These are phyloP conservation scores for Cordyceps cateniannulata DNA, from an alignment of 2,329 filamentous ascomycete genomes.

Conservation along the genomic window DNA sequence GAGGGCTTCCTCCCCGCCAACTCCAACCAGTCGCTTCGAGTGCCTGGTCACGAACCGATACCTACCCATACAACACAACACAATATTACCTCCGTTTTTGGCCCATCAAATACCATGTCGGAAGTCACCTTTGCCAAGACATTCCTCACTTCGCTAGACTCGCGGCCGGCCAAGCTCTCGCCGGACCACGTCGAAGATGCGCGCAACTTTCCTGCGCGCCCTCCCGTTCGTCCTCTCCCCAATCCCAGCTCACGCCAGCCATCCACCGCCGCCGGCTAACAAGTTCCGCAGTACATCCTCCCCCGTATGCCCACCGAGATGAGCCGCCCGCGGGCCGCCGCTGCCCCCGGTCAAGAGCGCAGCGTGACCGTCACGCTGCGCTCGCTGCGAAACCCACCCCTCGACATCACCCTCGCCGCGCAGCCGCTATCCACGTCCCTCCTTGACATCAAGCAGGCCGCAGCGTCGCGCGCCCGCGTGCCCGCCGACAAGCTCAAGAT, in stretches of 20 bases:
- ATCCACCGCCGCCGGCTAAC: background rate
- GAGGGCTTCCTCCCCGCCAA: no score
- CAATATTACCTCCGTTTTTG: rapidly evolving
- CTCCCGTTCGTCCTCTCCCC: conserved; percentile 52
- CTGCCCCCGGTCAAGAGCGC: conserved; percentile 45
- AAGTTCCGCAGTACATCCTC: conserved; percentile 55
- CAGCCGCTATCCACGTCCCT: conserved; percentile 65
- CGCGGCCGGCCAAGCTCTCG: conserved; percentile 72
- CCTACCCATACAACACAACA: background rate
- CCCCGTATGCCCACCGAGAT: conserved; percentile 58
- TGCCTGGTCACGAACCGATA: background rate
- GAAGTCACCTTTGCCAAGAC: conserved; percentile 79
- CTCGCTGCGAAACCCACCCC: conserved; percentile 68
- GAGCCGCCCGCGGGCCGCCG: conserved; percentile 33
- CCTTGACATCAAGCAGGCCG: conserved; percentile 67
- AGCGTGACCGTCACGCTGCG: conserved; percentile 58
- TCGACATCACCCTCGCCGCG: conserved; percentile 59
- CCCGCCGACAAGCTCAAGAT: conserved; percentile 78
- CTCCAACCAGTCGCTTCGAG: background rate
- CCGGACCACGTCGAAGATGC: conserved; percentile 87
- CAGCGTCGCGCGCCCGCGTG: conserved; percentile 57
- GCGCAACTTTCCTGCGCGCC: conserved; percentile 65
- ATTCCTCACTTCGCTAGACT: conserved; percentile 75
- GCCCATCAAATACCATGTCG: conserved; percentile 47
- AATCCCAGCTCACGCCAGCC: background rate